Conservation (phyloP, 1,139 yeast genomes). For the Diutina siamensis region DNA sequence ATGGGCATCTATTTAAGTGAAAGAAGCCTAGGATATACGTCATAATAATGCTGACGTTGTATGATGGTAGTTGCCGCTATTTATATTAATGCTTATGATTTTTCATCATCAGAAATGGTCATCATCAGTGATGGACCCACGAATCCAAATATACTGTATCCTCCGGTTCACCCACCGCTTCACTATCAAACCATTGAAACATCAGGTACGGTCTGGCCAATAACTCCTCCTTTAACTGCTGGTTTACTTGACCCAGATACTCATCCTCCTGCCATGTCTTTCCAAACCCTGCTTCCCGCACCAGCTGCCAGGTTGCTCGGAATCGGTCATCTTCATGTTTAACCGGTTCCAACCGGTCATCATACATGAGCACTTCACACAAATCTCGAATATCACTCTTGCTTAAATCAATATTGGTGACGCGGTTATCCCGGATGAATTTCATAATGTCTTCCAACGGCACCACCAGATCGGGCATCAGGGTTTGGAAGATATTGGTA, state of each 20-base stretch:
- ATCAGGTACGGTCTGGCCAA: neutral
- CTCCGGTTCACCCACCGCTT: slow-evolving; percentile 16
- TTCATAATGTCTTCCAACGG: slow-evolving; percentile 61
- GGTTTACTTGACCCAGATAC: slow-evolving; percentile 7
- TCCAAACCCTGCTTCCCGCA: slow-evolving; percentile 52
- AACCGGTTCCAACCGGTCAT: slow-evolving; percentile 68
- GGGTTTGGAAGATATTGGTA: slow-evolving; percentile 36
- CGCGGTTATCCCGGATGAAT: slow-evolving; percentile 63
- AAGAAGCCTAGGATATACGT: no score
- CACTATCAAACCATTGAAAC: neutral
- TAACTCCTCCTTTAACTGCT: slow-evolving; percentile 7
- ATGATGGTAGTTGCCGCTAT: no score
- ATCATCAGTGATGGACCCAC: slow-evolving; percentile 20
- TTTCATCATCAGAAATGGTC: no score
- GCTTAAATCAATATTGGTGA: slow-evolving; percentile 73
- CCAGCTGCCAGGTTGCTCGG: slow-evolving; percentile 50
- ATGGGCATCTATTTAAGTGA: no score
- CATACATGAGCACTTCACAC: slow-evolving; percentile 81
- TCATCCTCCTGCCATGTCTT: slow-evolving; percentile 16
- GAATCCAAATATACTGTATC: slow-evolving; percentile 32
- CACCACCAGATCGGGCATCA: slow-evolving; percentile 37
- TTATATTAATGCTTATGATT: no score
- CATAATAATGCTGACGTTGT: no score
- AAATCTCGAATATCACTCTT: slow-evolving; percentile 65
- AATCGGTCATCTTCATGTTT: slow-evolving; percentile 36